phyloP scores from a whole-genome alignment of 768 basidiomycete species.

The Trametes elegans region DNA sequence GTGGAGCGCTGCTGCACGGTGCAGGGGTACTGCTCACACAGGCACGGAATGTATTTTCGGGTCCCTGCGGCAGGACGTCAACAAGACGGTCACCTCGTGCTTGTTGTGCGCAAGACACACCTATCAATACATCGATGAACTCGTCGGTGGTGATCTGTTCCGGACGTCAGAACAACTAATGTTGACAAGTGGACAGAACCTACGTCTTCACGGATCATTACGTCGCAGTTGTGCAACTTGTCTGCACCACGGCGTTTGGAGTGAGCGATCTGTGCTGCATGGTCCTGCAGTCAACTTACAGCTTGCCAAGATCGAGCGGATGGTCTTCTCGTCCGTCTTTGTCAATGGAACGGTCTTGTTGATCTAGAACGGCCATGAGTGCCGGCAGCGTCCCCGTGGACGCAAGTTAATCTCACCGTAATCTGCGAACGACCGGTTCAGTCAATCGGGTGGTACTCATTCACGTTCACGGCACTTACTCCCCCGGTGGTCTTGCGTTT shows the following conservation, averaged over 20 bases:
- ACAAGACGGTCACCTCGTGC: not conserved
- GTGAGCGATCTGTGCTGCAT: not conserved
- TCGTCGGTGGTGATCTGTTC: constrained; percentile 89
- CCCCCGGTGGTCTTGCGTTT: constrained; percentile 92
- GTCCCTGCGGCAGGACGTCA: constrained; percentile 50
- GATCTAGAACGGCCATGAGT: constrained; percentile 43
- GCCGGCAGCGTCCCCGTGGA: not conserved
- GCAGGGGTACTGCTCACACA: constrained; percentile 54
- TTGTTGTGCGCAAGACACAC: constrained; percentile 34
- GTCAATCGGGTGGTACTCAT: constrained; percentile 2
- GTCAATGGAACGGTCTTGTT: constrained; percentile 93
- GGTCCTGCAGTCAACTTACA: constrained; percentile 46
- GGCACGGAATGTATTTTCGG: constrained; percentile 91
- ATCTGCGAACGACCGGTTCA: constrained; percentile 46
- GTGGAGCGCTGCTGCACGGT: constrained; percentile 12
- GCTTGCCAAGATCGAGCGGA: constrained; percentile 86
- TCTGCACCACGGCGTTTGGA: constrained; percentile 40
- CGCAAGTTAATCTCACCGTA: constrained; percentile 46
- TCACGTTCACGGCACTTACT: constrained; percentile 43
- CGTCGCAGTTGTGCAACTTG: constrained; percentile 91
- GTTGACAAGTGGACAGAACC: constrained; percentile 24
- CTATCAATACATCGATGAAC: constrained; percentile 98
- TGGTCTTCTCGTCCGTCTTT: constrained; percentile 92
- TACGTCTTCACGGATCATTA: constrained; percentile 98
- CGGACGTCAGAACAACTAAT: constrained; percentile 9